Evolutionary conservation across 768 basidiomycete species (phyloP), one percentile per base, ranked within the genome.

Genomic region (Gautieria morchelliformis): DNA sequence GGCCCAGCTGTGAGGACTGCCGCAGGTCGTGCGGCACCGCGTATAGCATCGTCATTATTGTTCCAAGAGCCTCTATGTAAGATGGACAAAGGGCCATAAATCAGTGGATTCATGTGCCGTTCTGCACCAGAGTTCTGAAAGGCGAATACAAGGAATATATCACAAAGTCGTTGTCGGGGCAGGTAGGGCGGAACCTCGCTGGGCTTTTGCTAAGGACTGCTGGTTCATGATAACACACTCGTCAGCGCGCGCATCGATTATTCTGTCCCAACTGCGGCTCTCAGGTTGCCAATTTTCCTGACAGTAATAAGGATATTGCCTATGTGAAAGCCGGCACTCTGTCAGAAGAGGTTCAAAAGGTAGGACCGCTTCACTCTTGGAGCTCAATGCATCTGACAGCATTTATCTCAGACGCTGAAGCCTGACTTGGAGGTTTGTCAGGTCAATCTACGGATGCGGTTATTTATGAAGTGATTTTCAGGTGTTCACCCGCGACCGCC

Each of bases 221-320:
- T 20, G 11, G 10, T 49, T 22, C 5, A 49, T 3, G 30, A 22
- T 33, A 6, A 27, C 32, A 44, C 20, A 19, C n/a, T 44, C 24
- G 2, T 6, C 32, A 49, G 48, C 24, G 3, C 4, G 19, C 17
- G 3, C 48, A 49, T 22, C 48, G 32, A 2, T 9, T 49, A 10
- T 22, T 49, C 27, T 49, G 48, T 30, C 48, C 48, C 48, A 49
- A 49, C 32, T 49, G 48, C 24, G 48, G 48, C n/a, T 49, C 48
- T 11, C 48, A 2, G 17, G 17, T 49, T 27, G 24, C 27, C 12
- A 35, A 2, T n/a, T 27, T 17, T 12, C 24, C 48, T 5, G 48
- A 49, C 15, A 17, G 19, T 20, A 27, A 35, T 11, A 49, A 49
- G 24, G 48, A 49, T n/a, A 49, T 49, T 27, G 24, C 14, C 2